Base-by-base conservation (phyloP, 2,329 filamentous ascomycete species). In the Nothophoma quercina region DNA sequence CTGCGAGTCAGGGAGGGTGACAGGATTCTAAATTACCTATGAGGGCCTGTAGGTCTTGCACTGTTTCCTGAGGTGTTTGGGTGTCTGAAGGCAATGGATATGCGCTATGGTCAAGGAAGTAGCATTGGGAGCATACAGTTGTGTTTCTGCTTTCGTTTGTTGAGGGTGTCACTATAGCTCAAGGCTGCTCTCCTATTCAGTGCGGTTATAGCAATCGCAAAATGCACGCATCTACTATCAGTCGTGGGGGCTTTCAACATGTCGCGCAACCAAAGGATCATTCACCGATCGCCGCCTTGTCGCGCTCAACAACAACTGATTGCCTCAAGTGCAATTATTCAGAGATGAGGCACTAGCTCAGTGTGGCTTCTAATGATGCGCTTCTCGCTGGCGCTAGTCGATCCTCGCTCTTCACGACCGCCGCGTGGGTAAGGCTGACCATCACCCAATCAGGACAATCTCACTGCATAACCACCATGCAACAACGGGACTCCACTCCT, bases 401-500 rank as follows among this genome's bases (percentile, higher is more conserved):
- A 39, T 25, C 15, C 33, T 50, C 46, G 38, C 46, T 23, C 29
- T 36, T 21, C 46, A 42, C 34, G 15, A 10, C 35, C 32, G 30
- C 32, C 34, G 44, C 13, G n/a, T n/a, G n/a, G 4, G 48, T 15
- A 28, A 38, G 40, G 32, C 34, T 34, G 28, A 18, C n/a, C 13
- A 30, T 42, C 19, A 4, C 22, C 33, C n/a, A 15, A 23, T 38
- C 12, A 12, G 35, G 16, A 18, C 15, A 21, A 39, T 43, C 39
- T 50, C 18, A 50, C 46, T 35, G 36, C 42, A 47, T 47, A 13
- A 26, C 9, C 16, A 19, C n/a, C 18, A 50, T 59, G 51, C 57
- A 52, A 22, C 28, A n/a, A 16, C 55, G 52, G 58, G 10, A 54
- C 49, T 55, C 55, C 55, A 47, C 45, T 10, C 18, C 23, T 33